phyloP scores from a whole-genome alignment of 2,329 filamentous ascomycete species.

The Trichoderma polysporum region DNA sequence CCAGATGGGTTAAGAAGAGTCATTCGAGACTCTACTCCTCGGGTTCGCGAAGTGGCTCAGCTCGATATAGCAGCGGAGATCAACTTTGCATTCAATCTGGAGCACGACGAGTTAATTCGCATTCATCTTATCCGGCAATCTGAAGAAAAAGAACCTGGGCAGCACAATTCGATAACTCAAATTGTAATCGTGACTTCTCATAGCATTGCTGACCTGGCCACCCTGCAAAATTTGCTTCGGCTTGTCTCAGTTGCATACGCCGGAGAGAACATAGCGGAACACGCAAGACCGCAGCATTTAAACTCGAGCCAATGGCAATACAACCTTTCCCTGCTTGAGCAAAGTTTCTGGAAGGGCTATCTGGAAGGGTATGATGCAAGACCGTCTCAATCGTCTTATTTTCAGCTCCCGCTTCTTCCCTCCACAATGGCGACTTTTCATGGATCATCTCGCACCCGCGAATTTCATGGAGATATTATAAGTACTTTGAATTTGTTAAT shows the following conservation, averaged over 20 bases:
- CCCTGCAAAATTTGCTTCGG: slow-evolving; percentile 16
- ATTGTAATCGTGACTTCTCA: slow-evolving; percentile 15
- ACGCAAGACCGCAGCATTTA: not conserved
- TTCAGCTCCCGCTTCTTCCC: not conserved
- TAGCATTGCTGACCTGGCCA: slow-evolving; percentile 15
- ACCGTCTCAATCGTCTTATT: not conserved
- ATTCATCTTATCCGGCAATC: not conserved
- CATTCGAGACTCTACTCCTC: not conserved
- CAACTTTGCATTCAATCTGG: not conserved
- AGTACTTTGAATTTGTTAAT: not conserved
- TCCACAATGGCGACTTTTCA: not conserved
- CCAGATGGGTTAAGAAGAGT: not conserved
- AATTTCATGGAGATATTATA: not conserved
- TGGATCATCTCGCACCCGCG: not conserved
- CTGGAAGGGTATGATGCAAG: not conserved
- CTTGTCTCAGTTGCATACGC: not conserved
- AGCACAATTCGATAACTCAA: not conserved
- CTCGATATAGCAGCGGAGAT: not conserved
- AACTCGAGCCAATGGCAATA: not conserved
- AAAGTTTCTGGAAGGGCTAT: not conserved
- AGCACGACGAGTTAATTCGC: not conserved
- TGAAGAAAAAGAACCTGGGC: not conserved
- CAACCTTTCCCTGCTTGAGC: not conserved
- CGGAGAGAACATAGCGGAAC: not conserved
- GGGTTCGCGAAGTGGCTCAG: not conserved